Evolutionary conservation across 75 land plant species (phyloP).

Genomic region (Pinus tabuliformis): DNA sequence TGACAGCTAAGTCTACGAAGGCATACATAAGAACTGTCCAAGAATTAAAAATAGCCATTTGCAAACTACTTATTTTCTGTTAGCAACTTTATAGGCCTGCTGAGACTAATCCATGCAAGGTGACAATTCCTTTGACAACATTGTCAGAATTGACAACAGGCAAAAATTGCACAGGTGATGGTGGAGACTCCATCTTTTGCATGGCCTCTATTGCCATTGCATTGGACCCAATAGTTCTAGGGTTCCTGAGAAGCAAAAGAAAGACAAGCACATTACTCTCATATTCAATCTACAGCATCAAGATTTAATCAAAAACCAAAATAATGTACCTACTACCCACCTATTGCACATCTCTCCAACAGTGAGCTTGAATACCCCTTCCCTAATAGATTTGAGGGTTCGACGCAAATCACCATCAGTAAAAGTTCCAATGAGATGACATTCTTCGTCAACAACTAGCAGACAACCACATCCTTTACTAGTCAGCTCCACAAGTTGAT

Average conservation of each 20-base stretch:
- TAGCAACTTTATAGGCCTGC: slow-evolving; percentile 63
- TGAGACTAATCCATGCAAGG: slow-evolving; percentile 91
- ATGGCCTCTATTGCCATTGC: slow-evolving; percentile 99
- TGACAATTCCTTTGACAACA: slow-evolving; percentile 86
- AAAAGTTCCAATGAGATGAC: slow-evolving; percentile 86
- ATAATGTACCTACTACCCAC: slow-evolving; percentile 40
- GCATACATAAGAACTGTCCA: not conserved
- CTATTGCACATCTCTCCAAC: slow-evolving; percentile 97
- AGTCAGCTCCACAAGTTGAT: slow-evolving; percentile 87
- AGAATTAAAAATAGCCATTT: slow-evolving; percentile 1
- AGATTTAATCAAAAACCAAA: not conserved
- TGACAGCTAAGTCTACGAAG: no score
- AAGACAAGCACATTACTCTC: not conserved
- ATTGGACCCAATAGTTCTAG: slow-evolving; percentile 71
- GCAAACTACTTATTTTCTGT: not conserved
- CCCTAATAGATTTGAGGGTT: slow-evolving; percentile 82
- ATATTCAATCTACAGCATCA: not conserved
- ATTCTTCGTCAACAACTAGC: slow-evolving; percentile 72
- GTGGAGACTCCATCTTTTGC: slow-evolving; percentile 92
- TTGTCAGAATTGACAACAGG: slow-evolving; percentile 69
- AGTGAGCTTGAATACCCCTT: slow-evolving; percentile 80
- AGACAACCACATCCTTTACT: slow-evolving; percentile 98
- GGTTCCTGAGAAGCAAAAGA: slow-evolving; percentile 49
- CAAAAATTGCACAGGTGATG: slow-evolving; percentile 91
- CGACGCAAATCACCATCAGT: slow-evolving; percentile 99